These are phyloP conservation scores for Rubroshorea leprosula DNA, from an alignment of 345 rosid genomes.

Conservation along the genomic window DNA sequence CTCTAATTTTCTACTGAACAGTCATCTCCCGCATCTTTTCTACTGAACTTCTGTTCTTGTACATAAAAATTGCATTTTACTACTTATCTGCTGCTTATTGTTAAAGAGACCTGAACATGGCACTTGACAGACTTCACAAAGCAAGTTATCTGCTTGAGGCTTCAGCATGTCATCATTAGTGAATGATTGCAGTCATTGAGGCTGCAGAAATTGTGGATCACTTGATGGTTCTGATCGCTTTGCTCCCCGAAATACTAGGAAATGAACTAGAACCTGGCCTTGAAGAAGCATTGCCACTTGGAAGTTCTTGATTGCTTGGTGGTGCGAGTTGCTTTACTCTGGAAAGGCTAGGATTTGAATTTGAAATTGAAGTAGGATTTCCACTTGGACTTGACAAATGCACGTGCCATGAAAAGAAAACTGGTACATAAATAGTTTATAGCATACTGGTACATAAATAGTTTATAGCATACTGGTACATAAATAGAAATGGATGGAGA, in stretches of 20 bases:
- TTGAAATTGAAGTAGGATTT: too few species aligned
- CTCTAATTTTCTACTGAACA: background rate
- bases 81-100: slow-evolving; percentile 17
- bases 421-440: too few species aligned
- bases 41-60: slow-evolving; percentile 3
- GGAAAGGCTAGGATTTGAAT: too few species aligned
- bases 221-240: slow-evolving; percentile 5
- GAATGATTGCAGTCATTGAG: slow-evolving; percentile 1
- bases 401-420: too few species aligned
- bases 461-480: too few species aligned
- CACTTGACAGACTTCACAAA: slow-evolving; percentile 23
- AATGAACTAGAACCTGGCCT: background rate
- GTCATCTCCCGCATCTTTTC: background rate
- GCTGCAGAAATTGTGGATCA: slow-evolving; percentile 5
- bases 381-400: too few species aligned
- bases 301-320: background rate
- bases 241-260: slow-evolving; percentile 7
- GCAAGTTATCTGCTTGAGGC: background rate
- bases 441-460: too few species aligned
- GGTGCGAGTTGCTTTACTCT: too few species aligned
- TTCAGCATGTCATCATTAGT: background rate
- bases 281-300: background rate
- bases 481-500: background rate
- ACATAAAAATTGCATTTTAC: slow-evolving; percentile 21
- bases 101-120: slow-evolving; percentile 10